phyloP scores from a whole-genome alignment of 2,329 filamentous ascomycete species.

The Diaporthe eres region DNA sequence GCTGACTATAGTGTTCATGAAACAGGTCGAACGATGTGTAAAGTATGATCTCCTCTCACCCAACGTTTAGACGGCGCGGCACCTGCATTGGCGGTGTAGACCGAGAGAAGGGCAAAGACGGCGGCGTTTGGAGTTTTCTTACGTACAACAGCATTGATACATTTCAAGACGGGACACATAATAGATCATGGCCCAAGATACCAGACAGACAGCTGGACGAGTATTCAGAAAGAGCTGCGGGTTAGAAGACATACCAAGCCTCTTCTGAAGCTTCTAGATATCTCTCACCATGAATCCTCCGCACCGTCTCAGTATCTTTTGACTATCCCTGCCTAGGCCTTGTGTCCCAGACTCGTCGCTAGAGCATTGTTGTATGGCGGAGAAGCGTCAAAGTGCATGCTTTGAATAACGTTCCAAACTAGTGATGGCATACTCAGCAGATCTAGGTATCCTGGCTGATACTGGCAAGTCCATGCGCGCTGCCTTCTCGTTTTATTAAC shows the following conservation, averaged over 20 bases:
- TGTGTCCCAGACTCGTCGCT: background rate
- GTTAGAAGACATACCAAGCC: background rate
- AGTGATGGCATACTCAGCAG: background rate
- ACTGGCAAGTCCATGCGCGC: slow-evolving; percentile 14
- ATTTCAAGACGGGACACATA: background rate
- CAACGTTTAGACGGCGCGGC: slow-evolving; percentile 73
- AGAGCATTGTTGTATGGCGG: background rate
- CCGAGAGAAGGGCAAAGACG: background rate
- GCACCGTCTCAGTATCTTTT: background rate
- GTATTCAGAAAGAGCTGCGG: background rate
- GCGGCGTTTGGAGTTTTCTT: slow-evolving; percentile 17
- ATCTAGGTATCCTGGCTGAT: background rate
- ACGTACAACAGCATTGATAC: background rate
- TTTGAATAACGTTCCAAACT: background rate
- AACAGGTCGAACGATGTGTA: slow-evolving; percentile 86
- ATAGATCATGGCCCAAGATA: background rate
- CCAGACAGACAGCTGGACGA: background rate
- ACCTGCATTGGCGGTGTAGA: background rate
- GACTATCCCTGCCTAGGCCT: background rate
- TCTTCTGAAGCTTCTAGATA: background rate
- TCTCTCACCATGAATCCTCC: background rate
- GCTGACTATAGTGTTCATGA: slow-evolving; percentile 25
- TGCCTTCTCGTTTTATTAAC: slow-evolving; percentile 8
- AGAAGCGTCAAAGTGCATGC: background rate
- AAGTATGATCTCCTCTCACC: slow-evolving; percentile 91